A percentile compares a stretch with the other conserved stretches of the same genome.
Evolutionary conservation across 2,329 filamentous ascomycete genomes (phyloP).

Genomic region (Diplodia scrobiculata): DNA sequence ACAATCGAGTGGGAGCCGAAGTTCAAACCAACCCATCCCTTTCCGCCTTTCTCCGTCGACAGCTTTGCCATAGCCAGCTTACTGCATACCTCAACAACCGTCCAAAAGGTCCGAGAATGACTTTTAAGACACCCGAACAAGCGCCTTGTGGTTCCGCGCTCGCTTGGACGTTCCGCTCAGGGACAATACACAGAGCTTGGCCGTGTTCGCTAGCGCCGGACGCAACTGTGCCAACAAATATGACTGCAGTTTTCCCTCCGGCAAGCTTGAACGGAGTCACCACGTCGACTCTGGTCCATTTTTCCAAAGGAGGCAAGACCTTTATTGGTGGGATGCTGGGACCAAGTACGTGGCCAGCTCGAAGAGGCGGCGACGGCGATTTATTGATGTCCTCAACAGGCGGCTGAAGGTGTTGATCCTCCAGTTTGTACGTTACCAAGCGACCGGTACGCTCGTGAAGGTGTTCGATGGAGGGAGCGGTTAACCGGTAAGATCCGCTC

Average conservation of each 20-base stretch:
- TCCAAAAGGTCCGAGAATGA: not conserved
- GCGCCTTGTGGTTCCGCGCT: not conserved
- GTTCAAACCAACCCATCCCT: not conserved
- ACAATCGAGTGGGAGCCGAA: too few species aligned
- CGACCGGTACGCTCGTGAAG: slow-evolving; percentile 7
- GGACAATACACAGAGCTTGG: not conserved
- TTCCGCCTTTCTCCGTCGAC: not conserved
- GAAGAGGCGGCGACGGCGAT: not conserved
- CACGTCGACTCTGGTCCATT: slow-evolving; percentile 15
- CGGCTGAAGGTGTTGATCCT: not conserved
- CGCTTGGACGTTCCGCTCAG: not conserved
- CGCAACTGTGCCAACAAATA: not conserved
- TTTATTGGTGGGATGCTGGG: not conserved
- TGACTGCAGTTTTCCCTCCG: not conserved
- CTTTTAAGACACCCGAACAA: not conserved
- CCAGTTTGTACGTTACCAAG: slow-evolving; percentile 3
- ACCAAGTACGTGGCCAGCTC: not conserved
- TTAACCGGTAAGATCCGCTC: not conserved
- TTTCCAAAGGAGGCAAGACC: not conserved
- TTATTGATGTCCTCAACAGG: not conserved
- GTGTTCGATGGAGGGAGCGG: not conserved
- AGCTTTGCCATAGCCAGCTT: not conserved
- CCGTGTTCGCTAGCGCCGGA: not conserved
- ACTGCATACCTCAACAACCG: not conserved
- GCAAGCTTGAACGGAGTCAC: slow-evolving; percentile 3